Evolutionary conservation across 176 grass and related monocot species (phyloP), one percentile per base, ranked within the genome.

Genomic region (Triticum dicoccoides): DNA sequence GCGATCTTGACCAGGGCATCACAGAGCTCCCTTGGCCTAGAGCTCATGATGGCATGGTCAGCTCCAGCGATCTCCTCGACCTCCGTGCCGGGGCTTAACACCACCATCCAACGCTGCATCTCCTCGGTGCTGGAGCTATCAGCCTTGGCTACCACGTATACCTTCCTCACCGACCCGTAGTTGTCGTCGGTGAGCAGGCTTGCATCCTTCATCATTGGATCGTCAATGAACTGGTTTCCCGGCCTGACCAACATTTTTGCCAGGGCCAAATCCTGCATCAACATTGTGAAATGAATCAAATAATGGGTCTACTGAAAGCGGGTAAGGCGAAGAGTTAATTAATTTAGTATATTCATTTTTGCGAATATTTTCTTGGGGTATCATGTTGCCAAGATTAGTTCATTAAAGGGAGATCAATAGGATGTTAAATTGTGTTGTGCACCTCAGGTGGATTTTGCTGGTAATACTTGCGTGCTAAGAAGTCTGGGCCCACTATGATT

Each of bases 11-110:
- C 23, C 10, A 93, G 83, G 24, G 89, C 13, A 13, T 78, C 71
- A 69, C 65, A 87, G 0, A 94, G 89, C 27, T 94, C 75, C 18
- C 1, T 35, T 3, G 83, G 30, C 80, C 73, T 88, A 10, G 86
- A 91, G 77, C 64, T 65, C 92, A 94, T 91, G 27, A 84, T 65
- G 80, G 85, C 83, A 21, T 94, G 92, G 79, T 91, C 92, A 0
- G 52, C 52, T 58, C 52, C 52, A 2, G 52, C 52, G 5, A 87
- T 87, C 76, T 89, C 80, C 25, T 67, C 20, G 12, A 89, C 83
- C 49, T 91, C 68, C 3, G 80, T 69, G 23, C 56, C 83, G 0
- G 83, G 79, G 86, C 86, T 91, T 6, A 82, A 76, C 33, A 8
- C 18, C 9, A 89, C 59, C 86, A 93, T 78, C 92, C 92, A 93